Percentiles rank a stretch among this genome's conserved stretches.
Conservation (phyloP, 2,329 filamentous ascomycete species). For the Periglandula ipomoeae region DNA sequence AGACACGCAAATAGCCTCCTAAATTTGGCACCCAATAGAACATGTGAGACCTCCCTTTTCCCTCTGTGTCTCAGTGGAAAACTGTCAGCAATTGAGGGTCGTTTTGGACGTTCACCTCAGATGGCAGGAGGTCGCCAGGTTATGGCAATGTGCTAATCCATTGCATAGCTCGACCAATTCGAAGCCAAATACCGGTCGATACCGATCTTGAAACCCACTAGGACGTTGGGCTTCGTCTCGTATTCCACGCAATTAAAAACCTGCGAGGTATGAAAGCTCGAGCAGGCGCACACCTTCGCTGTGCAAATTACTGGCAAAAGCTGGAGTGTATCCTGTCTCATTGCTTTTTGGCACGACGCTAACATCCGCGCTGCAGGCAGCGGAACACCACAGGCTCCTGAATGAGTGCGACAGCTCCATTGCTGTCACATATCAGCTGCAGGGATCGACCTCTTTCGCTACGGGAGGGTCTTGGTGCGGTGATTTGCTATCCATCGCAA, state of each 20-base stretch:
- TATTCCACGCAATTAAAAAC: neutral
- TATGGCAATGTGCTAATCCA: too few relatives aligned
- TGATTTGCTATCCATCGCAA: constrained; percentile 8
- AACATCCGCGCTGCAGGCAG: neutral
- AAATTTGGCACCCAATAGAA: neutral
- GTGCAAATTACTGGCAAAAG: neutral
- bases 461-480: neutral
- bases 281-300: neutral
- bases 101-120: too few relatives aligned
- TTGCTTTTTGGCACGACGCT: neutral
- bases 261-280: too few relatives aligned
- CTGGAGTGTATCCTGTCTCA: neutral
- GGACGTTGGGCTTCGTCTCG: too few relatives aligned
- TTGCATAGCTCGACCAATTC: too few relatives aligned
- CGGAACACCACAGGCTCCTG: neutral
- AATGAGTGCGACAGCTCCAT: constrained; percentile 4
- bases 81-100: neutral
- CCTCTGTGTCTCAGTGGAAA: neutral
- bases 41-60: constrained; percentile 1
- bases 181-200: too few relatives aligned
- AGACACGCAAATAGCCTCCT: constrained; percentile 1
- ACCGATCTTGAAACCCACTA: too few relatives aligned
- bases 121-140: too few relatives aligned
- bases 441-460: constrained; percentile 10
- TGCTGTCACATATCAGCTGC: constrained; percentile 10